Evolutionary conservation across 441 rosid genomes (phyloP).

Genomic region (Bocquillonia castaneifolia): DNA sequence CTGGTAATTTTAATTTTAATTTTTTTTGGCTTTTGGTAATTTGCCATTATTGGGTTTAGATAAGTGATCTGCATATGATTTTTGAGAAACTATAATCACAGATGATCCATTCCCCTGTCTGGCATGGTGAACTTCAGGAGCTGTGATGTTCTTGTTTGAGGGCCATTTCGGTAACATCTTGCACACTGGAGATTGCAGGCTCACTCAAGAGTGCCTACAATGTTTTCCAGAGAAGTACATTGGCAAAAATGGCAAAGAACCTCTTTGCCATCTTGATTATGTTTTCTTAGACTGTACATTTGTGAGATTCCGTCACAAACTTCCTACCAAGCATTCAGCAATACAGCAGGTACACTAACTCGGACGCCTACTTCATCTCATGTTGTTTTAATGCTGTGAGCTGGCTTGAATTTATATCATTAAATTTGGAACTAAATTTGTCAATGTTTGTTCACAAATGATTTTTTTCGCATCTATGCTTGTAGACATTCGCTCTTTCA

Average conservation of each 20-base stretch:
- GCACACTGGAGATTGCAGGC: constrained; percentile 93
- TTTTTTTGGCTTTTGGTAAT: too few species aligned
- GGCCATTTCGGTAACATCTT: constrained; percentile 75
- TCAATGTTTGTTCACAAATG: background rate
- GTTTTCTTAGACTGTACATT: constrained; percentile 84
- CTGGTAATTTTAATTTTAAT: too few species aligned
- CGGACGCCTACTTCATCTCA: background rate
- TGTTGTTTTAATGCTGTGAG: background rate
- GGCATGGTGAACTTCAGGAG: constrained; percentile 58
- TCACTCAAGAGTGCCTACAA: constrained; percentile 56
- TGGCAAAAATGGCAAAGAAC: constrained; percentile 40
- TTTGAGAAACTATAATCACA: constrained; percentile 24
- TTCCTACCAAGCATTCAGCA: constrained; percentile 70
- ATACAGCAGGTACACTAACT: constrained; percentile 53
- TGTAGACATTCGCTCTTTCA: too few species aligned
- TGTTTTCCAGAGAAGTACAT: constrained; percentile 52
- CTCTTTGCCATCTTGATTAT: constrained; percentile 55
- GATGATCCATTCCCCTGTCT: constrained; percentile 23
- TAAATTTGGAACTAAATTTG: background rate
- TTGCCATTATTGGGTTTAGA: too few species aligned
- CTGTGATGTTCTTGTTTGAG: constrained; percentile 87
- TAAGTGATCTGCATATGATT: constrained; percentile 13
- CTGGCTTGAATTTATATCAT: background rate
- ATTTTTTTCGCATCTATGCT: too few species aligned
- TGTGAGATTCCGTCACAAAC: constrained; percentile 48